These are phyloP conservation scores for Neonectria punicea DNA, from an alignment of 2,329 filamentous ascomycete species.

Conservation along the genomic window DNA sequence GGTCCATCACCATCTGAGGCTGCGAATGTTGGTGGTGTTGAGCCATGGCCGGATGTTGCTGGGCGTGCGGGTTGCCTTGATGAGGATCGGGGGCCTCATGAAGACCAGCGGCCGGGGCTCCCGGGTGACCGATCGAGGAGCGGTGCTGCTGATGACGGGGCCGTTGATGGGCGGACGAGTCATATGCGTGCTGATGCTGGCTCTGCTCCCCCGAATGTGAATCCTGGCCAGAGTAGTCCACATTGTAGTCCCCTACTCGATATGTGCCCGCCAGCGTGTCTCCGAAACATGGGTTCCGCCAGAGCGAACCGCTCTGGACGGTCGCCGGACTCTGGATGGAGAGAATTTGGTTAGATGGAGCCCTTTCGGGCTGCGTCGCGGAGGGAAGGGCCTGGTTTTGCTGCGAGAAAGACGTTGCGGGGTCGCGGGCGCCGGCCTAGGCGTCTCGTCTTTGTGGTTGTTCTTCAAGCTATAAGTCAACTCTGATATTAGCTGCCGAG, in stretches of 20 bases:
- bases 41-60: slow-evolving; percentile 49
- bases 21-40: slow-evolving; percentile 61
- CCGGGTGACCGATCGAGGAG: slow-evolving; percentile 60
- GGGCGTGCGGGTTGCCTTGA: slow-evolving; percentile 47
- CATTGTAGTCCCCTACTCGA: slow-evolving; percentile 78
- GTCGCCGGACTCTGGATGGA: slow-evolving; percentile 71
- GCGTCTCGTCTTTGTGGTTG: slow-evolving; percentile 35
- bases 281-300: slow-evolving; percentile 78
- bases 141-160: slow-evolving; percentile 55
- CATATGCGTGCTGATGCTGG: slow-evolving; percentile 73
- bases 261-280: slow-evolving; percentile 80
- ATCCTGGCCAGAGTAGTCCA: slow-evolving; percentile 77
- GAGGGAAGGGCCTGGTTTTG: slow-evolving; percentile 40
- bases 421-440: slow-evolving; percentile 38
- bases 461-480: slow-evolving; percentile 40
- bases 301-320: slow-evolving; percentile 81
- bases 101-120: slow-evolving; percentile 53
- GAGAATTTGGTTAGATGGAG: slow-evolving; percentile 65
- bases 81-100: slow-evolving; percentile 56
- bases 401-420: slow-evolving; percentile 41
- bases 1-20: slow-evolving; percentile 67
- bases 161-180: slow-evolving; percentile 53
- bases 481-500: slow-evolving; percentile 39
- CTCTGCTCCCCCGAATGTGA: slow-evolving; percentile 72
- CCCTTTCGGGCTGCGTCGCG: slow-evolving; percentile 64